Evolutionary conservation across 2,329 filamentous ascomycete species (phyloP).

Genomic region (Plectosphaerella sp.): DNA sequence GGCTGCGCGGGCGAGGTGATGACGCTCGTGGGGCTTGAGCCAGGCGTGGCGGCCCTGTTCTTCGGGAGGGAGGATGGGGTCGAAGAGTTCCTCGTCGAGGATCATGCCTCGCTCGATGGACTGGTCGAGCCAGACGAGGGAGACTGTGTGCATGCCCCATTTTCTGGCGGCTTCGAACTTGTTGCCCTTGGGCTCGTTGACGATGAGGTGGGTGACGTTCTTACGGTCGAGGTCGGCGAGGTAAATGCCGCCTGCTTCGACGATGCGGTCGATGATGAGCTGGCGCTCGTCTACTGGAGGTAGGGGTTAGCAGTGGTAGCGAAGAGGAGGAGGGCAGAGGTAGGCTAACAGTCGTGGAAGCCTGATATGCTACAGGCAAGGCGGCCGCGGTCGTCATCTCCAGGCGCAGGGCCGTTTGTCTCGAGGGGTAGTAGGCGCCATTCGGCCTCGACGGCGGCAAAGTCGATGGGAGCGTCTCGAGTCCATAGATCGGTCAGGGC

Average conservation of each 20-base stretch:
- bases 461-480: constrained; percentile 69
- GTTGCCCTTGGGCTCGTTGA: constrained; percentile 71
- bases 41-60: constrained; percentile 77
- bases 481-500: constrained; percentile 79
- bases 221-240: constrained; percentile 80
- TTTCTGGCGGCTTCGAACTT: constrained; percentile 85
- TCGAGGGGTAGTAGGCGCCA: constrained; percentile 63
- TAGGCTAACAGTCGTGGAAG: constrained; percentile 43
- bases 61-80: constrained; percentile 64
- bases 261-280: constrained; percentile 63
- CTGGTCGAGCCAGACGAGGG: constrained; percentile 79
- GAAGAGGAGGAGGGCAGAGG: neutral
- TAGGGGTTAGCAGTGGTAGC: constrained; percentile 9
- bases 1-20: neutral
- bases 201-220: constrained; percentile 79
- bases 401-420: constrained; percentile 38
- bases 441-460: constrained; percentile 62
- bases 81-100: constrained; percentile 79
- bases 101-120: constrained; percentile 85
- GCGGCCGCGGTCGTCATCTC: constrained; percentile 28
- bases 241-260: constrained; percentile 73
- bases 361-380: constrained; percentile 53
- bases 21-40: constrained; percentile 37
- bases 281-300: constrained; percentile 60
- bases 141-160: constrained; percentile 79